Evolutionary conservation across 805 yeast genomes (phyloP).

Genomic region (Scheffersomyces coipomensis): DNA sequence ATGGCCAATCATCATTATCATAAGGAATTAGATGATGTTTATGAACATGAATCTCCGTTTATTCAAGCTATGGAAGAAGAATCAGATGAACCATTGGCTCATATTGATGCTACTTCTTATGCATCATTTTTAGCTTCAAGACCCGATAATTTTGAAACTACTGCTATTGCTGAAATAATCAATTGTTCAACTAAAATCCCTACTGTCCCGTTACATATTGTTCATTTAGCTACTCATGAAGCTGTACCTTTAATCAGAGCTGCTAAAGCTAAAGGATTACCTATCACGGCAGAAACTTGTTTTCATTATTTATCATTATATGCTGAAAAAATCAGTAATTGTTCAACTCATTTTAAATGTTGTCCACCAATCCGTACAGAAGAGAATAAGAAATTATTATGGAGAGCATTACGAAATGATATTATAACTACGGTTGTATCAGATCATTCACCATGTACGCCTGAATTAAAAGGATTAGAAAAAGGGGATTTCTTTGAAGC

Average conservation of each 20-base stretch:
- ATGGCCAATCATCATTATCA: conserved; percentile 28
- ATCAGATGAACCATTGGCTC: conserved; percentile 26
- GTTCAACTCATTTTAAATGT: conserved; percentile 84
- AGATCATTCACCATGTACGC: conserved; percentile 96
- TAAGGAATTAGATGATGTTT: conserved; percentile 10
- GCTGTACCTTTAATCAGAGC: conserved; percentile 71
- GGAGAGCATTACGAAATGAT: conserved; percentile 71
- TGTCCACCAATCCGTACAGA: conserved; percentile 91
- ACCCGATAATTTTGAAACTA: conserved; percentile 85
- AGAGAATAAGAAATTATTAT: conserved; percentile 65
- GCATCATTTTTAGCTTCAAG: conserved; percentile 76
- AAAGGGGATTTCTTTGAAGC: conserved; percentile 87
- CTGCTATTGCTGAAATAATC: conserved; percentile 75
- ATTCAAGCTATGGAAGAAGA: conserved; percentile 10
- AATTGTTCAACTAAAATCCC: conserved; percentile 58
- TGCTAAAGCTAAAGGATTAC: conserved; percentile 60
- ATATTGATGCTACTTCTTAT: conserved; percentile 63
- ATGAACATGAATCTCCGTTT: conserved; percentile 22
- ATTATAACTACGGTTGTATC: conserved; percentile 83
- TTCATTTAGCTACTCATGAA: conserved; percentile 83
- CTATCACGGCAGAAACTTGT: conserved; percentile 87
- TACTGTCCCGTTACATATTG: conserved; percentile 75
- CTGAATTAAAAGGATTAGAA: conserved; percentile 77
- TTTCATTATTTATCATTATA: conserved; percentile 82
- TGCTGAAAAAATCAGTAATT: conserved; percentile 75